Percentiles rank a stretch among this genome's conserved stretches.
Evolutionary conservation across 345 rosid genomes (phyloP).

Genomic region (Acer campestre): DNA sequence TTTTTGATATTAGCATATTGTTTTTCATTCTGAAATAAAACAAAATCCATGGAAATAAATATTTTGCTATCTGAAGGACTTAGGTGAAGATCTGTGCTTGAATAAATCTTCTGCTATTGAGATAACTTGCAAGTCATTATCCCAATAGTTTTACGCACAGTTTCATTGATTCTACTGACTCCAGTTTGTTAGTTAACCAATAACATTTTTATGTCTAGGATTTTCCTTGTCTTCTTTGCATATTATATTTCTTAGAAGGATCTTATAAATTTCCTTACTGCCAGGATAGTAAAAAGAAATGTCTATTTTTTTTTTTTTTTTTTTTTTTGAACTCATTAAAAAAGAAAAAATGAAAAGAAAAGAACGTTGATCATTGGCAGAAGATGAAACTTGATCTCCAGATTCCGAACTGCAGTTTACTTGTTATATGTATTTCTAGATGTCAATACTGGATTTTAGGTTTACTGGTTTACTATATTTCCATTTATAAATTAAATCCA

Average conservation of each 20-base stretch:
- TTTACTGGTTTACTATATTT: too few species aligned
- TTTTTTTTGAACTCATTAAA: background rate
- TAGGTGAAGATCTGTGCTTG: background rate
- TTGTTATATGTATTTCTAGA: background rate
- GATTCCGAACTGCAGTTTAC: background rate
- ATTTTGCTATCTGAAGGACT: background rate
- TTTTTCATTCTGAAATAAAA: background rate
- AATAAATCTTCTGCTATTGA: background rate
- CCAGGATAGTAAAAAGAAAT: background rate
- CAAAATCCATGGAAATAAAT: background rate
- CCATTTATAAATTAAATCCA: background rate
- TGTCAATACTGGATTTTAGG: background rate
- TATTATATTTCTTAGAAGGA: background rate
- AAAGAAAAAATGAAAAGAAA: background rate
- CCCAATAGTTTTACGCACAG: background rate
- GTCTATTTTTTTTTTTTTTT: background rate
- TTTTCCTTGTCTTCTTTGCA: background rate
- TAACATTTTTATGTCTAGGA: background rate
- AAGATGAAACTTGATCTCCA: background rate
- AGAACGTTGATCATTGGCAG: background rate
- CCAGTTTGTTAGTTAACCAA: background rate
- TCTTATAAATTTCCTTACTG: background rate
- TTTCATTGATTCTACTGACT: background rate
- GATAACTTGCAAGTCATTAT: background rate
- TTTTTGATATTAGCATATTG: background rate